These are phyloP conservation scores for Phialophora macrospora DNA, from an alignment of 2,329 filamentous ascomycete species.

Conservation along the genomic window DNA sequence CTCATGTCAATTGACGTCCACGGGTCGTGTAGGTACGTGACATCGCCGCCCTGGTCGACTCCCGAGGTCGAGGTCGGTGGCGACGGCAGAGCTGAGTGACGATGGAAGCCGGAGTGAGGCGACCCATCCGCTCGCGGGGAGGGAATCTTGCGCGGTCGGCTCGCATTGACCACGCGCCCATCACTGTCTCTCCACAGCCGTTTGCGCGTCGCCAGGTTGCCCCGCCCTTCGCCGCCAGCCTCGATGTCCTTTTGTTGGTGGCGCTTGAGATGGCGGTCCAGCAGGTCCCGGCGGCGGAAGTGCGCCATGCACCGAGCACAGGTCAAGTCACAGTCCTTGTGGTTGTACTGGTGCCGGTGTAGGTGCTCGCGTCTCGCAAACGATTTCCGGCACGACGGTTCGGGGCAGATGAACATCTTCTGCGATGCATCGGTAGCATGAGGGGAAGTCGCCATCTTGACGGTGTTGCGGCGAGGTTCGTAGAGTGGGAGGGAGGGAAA, in stretches of 20 bases:
- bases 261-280: constrained; percentile 61
- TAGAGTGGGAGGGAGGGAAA: neutral
- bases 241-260: constrained; percentile 58
- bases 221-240: constrained; percentile 54
- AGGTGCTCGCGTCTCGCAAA: neutral
- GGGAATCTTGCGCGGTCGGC: neutral
- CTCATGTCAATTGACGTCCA: neutral
- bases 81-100: neutral
- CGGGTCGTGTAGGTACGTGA: neutral
- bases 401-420: constrained; percentile 38
- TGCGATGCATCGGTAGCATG: neutral
- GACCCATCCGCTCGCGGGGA: neutral
- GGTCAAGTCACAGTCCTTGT: neutral
- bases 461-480: neutral
- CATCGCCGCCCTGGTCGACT: neutral
- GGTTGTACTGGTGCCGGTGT: neutral
- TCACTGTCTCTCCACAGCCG: constrained; percentile 55
- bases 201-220: constrained; percentile 57
- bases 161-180: constrained; percentile 52
- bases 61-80: neutral
- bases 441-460: neutral
- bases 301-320: neutral
- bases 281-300: neutral
- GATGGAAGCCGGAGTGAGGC: neutral
- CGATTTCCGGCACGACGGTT: neutral